A percentile compares a stretch with the other conserved stretches of the same genome.
Evolutionary conservation across 225 moss, liverwort and hornwort genomes (phyloP).

Genomic region (Pseudisothecium myosuroides): DNA sequence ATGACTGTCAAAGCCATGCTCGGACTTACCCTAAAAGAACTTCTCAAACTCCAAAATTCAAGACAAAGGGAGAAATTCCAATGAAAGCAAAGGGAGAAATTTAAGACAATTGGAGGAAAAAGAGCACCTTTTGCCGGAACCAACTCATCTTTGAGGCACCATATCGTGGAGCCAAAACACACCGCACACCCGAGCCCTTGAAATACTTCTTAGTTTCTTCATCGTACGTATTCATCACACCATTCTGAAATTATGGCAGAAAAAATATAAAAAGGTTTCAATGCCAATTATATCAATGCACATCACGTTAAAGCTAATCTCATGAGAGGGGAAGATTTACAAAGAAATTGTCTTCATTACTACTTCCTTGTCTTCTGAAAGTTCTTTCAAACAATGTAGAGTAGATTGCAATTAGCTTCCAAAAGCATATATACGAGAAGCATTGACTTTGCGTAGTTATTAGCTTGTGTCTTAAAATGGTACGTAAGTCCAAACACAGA

Average conservation of each 20-base stretch:
- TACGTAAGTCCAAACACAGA: neutral
- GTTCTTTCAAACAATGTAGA: neutral
- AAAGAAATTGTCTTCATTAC: neutral
- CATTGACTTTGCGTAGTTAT: neutral
- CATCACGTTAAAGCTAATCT: neutral
- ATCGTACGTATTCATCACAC: constrained; percentile 48
- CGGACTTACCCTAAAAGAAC: neutral
- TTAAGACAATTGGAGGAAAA: neutral
- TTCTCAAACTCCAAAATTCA: neutral
- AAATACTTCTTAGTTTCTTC: constrained; percentile 48
- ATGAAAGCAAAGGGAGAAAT: neutral
- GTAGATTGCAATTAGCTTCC: neutral
- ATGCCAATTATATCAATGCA: neutral
- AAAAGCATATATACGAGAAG: neutral
- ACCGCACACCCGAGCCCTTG: constrained; percentile 28
- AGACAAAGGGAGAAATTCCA: neutral
- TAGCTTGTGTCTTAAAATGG: neutral
- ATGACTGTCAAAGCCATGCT: neutral
- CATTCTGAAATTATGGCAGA: neutral
- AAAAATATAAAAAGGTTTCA: neutral
- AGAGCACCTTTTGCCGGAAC: constrained; percentile 35
- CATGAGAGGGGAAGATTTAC: neutral
- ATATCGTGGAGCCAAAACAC: constrained; percentile 37
- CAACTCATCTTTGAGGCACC: constrained; percentile 44
- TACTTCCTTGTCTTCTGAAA: neutral